phyloP scores from a whole-genome alignment of 805 yeast genomes.

The Metschnikowia gelsemii region DNA sequence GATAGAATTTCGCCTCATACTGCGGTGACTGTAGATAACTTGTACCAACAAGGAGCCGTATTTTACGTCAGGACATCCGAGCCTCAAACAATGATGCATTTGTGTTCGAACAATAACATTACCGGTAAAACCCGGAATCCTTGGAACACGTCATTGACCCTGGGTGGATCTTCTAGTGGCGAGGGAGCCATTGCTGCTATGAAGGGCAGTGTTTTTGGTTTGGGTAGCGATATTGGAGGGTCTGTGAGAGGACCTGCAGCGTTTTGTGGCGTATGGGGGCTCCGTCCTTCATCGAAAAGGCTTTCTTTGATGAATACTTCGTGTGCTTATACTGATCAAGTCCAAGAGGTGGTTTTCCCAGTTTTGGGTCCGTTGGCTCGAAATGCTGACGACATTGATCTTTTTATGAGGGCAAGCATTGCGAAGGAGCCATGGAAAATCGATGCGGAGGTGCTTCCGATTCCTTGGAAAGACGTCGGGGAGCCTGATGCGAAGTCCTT shows the following conservation, averaged over 20 bases:
- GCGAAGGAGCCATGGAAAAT: conserved; percentile 19
- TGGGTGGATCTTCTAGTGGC: conserved; percentile 22
- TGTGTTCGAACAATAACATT: conserved; percentile 21
- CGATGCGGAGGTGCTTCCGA: conserved; percentile 19
- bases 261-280: conserved; percentile 22
- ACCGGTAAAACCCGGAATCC: conserved; percentile 22
- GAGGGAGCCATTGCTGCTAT: conserved; percentile 23
- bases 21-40: conserved; percentile 12
- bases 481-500: conserved; percentile 15
- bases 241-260: conserved; percentile 22
- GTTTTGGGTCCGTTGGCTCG: conserved; percentile 21
- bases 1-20: conserved; percentile 14
- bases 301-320: conserved; percentile 14
- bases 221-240: conserved; percentile 23
- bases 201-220: conserved; percentile 21
- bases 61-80: conserved; percentile 21
- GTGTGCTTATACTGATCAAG: conserved; percentile 12
- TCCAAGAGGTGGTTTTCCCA: conserved; percentile 17
- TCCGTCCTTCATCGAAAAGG: conserved; percentile 19
- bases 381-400: conserved; percentile 20
- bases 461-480: conserved; percentile 18
- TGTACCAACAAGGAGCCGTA: conserved; percentile 20
- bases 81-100: conserved; percentile 22
- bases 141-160: conserved; percentile 18
- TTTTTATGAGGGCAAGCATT: conserved; percentile 19